phyloP scores from a whole-genome alignment of 192 early-diverging fungal genomes.

The Coemansia sp. region DNA sequence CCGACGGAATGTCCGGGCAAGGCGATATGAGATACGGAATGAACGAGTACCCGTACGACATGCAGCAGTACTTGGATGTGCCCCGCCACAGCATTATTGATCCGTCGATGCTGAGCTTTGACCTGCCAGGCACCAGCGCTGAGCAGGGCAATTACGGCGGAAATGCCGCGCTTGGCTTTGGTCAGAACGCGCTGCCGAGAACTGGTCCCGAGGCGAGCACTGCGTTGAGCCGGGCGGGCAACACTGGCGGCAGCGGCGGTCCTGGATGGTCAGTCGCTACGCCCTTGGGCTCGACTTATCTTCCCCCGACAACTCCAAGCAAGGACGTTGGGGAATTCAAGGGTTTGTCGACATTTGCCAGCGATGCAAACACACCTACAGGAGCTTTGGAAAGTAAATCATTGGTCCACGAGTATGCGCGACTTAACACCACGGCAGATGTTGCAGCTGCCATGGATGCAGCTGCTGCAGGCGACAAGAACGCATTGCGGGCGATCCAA shows the following conservation, averaged over 20 bases:
- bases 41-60: conserved; percentile 17
- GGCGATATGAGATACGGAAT: conserved; percentile 17
- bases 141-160: conserved; percentile 22
- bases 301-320: conserved; percentile 14
- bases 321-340: not conserved
- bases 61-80: conserved; percentile 42
- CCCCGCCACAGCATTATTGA: conserved; percentile 56
- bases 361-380: not conserved
- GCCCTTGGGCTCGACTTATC: conserved; percentile 23
- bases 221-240: not conserved
- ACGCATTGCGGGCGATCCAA: conserved; percentile 44
- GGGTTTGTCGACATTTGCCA: conserved; percentile 22
- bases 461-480: conserved; percentile 46
- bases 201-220: not conserved
- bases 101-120: conserved; percentile 50
- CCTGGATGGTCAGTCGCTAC: conserved; percentile 39
- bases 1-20: conserved; percentile 16
- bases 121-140: conserved; percentile 21
- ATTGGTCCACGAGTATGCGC: conserved; percentile 8
- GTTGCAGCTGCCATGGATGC: conserved; percentile 45
- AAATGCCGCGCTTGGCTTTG: not conserved
- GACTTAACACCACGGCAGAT: conserved; percentile 38
- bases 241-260: conserved; percentile 13
- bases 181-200: not conserved
- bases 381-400: conserved; percentile 1